Conservation (phyloP, 768 basidiomycete genomes). For the Boletus sp. region DNA sequence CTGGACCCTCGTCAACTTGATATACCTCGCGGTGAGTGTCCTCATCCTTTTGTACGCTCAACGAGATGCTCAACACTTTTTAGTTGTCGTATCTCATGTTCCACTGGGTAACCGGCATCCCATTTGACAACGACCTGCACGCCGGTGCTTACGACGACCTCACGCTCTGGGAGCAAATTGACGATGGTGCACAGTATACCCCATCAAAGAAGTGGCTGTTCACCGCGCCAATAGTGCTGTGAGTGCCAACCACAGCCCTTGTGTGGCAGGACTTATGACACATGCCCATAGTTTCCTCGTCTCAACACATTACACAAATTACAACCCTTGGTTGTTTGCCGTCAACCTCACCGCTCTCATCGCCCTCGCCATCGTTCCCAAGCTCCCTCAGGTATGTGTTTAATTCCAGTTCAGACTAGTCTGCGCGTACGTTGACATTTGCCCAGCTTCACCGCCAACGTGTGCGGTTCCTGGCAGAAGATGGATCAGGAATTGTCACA, state of each 20-base stretch:
- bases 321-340: conserved; percentile 91
- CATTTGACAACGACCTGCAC: conserved; percentile 84
- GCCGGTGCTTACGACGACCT: conserved; percentile 96
- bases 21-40: conserved; percentile 79
- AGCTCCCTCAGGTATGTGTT: conserved; percentile 81
- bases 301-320: conserved; percentile 97
- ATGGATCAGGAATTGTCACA: conserved; percentile 63
- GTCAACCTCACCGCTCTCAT: conserved; percentile 83
- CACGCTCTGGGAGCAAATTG: conserved; percentile 99
- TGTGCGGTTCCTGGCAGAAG: conserved; percentile 71
- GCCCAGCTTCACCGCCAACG: conserved; percentile 77
- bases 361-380: conserved; percentile 82
- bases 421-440: conserved; percentile 15
- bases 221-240: conserved; percentile 87
- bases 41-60: neutral
- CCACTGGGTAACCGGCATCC: conserved; percentile 96
- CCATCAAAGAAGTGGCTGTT: conserved; percentile 98
- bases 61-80: conserved; percentile 2
- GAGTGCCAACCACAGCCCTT: conserved; percentile 31
- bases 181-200: conserved; percentile 97
- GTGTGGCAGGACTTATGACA: neutral
- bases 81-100: conserved; percentile 98
- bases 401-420: neutral
- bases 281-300: conserved; percentile 72
- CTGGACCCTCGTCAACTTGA: conserved; percentile 91